Base-by-base conservation (phyloP, 352 stramenopile genomes). In the Thalassiosira exigua region DNA sequence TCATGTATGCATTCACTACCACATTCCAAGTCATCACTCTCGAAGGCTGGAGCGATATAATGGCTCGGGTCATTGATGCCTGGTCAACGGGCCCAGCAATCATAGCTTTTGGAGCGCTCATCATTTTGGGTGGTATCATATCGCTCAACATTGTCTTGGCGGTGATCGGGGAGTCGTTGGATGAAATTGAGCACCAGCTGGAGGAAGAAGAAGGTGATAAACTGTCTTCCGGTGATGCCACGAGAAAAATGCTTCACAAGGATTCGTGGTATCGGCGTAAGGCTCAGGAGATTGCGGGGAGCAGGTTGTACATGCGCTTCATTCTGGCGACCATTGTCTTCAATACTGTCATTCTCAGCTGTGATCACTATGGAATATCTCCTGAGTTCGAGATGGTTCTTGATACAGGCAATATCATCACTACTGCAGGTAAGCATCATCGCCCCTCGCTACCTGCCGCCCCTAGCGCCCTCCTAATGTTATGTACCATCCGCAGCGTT, bases 11-110 rank as follows among this genome's bases (percentile, higher is more conserved):
- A 1, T 97, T 98, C 41, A 87, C 98, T 30, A 96, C 94, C 3
- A 97, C 98, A 41, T 97, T 98, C 71, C 95, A 98, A 77, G 86
- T 92, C 0, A 94, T 98, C 51, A 98, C 96, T 1, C 81, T 97
- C 48, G 96, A 98, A 86, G 96, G 96, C 0, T 98, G 96, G 96
- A 96, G 90, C 0, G 48, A 79, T 33, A 94, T 98, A 59, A 98
- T 98, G 92, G 96, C 97, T 79, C 41, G 70, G 39, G 95, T 95
- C 84, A 87, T 95, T 70, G 81, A 94, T 85, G 57, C 59, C 21
- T 67, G 58, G 33, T 69, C 19, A 87, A 93, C 85, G 75, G 92
- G 57, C 4, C 56, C 71, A 0, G 53, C 84, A 24, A 67, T 89
- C 27, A 42, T 85, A 30, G 41, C 66, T 14, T 90, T 84, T 46